Evolutionary conservation across 257 asterid genomes (phyloP), one percentile per base, ranked within the genome.

Genomic region (Rhazya stricta): DNA sequence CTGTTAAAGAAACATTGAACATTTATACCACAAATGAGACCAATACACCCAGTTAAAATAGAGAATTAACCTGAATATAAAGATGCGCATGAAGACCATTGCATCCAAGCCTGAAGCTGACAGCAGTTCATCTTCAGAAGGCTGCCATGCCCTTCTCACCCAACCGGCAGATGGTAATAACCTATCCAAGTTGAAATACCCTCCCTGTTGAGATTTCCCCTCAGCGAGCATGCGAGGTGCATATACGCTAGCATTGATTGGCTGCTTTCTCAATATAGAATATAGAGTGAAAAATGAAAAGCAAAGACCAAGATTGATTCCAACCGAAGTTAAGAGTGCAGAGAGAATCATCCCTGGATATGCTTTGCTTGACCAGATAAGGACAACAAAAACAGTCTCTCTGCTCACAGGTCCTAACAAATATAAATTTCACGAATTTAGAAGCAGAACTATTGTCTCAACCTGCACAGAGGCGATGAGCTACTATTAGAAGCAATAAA

Each of bases 81-180:
- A 87, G 83, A 95, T 89, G 75, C 97, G 96, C 93, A 95, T 91
- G 86, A 95, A 92, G 36, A 95, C 99, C 0, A 95, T 91, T 25
- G 96, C 99, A 83, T 95, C 99, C 84, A 95, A 85, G 34, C 99
- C 98, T 32, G 93, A 86, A 58, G 45, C 82, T 8, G 81, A 56
- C 84, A 95, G 56, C 67, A 95, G 86, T 81, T 95, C 96, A 66
- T 84, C 97, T 79, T 95, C 99, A 11, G 99, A 81, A 72, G 87
- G 85, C 74, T 71, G 76, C 98, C 98, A 92, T 65, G 99, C 99
- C 65, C 85, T 85, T 71, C 82, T 86, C 79, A 91, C 88, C 99
- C 99, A 95, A 70, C 82, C 81, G 66, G 92, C 67, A 67, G 92
- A 89, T 9, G 97, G 89, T 67, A 88, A 56, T 19, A 87, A 74